Conservation (phyloP, 768 basidiomycete species). For the Trametes cubensis region DNA sequence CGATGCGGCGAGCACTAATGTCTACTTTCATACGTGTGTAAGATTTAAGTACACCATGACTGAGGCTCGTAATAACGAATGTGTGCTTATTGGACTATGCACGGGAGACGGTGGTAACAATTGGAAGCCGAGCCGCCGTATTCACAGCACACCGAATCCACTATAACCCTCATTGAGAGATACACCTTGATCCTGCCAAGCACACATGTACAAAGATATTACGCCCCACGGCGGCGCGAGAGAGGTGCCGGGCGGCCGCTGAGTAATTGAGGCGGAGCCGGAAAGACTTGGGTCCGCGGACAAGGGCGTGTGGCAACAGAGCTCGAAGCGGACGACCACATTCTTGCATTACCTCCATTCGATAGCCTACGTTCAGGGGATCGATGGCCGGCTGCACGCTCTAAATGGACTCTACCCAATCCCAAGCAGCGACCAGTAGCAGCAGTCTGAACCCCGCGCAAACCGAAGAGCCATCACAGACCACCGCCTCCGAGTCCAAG, state of each 20-base stretch:
- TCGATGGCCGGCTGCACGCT: slow-evolving; percentile 87
- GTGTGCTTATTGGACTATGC: no score
- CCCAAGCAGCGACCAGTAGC: slow-evolving; percentile 69
- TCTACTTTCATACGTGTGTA: no score
- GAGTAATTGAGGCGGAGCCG: slow-evolving; percentile 20
- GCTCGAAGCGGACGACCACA: slow-evolving; percentile 16
- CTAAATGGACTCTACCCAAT: slow-evolving; percentile 93
- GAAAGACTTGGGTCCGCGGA: slow-evolving; percentile 16
- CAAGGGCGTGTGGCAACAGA: slow-evolving; percentile 22
- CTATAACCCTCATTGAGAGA: no score
- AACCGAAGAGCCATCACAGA: slow-evolving; percentile 40
- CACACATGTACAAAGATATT: no score
- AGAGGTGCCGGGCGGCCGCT: slow-evolving; percentile 6
- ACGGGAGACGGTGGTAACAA: no score
- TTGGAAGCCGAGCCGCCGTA: no score
- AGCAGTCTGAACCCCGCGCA: slow-evolving; percentile 56
- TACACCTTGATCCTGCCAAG: no score
- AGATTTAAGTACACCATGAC: no score
- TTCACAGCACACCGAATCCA: no score
- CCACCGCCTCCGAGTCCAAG: slow-evolving; percentile 53
- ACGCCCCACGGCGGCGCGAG: neutral
- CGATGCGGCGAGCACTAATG: no score
- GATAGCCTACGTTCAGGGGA: slow-evolving; percentile 33
- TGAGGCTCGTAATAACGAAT: no score
- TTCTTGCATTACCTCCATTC: slow-evolving; percentile 24